Evolutionary conservation across 768 basidiomycete genomes (phyloP).

Genomic region (Tephrocybe sp.): DNA sequence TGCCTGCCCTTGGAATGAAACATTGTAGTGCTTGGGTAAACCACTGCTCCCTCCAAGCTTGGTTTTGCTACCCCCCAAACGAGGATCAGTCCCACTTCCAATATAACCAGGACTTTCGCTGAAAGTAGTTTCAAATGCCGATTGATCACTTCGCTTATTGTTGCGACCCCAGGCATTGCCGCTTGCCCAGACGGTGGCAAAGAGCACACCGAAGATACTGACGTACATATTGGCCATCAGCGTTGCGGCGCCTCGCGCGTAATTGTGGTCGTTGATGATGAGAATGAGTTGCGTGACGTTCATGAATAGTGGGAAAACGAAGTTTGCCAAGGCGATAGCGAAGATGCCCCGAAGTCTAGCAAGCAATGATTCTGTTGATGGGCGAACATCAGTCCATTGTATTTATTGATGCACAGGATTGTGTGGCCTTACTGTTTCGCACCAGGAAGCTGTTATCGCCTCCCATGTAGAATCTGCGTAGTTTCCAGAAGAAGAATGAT

Average conservation of each 20-base stretch:
- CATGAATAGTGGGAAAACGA: conserved; percentile 36
- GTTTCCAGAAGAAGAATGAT: conserved; percentile 24
- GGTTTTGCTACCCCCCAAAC: background rate
- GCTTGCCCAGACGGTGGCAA: conserved; percentile 33
- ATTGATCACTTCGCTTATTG: conserved; percentile 4
- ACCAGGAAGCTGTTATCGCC: conserved; percentile 3
- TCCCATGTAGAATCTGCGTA: conserved; percentile 1
- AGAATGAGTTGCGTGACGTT: conserved; percentile 31
- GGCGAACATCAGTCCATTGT: background rate
- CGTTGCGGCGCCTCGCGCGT: conserved; percentile 23
- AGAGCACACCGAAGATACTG: conserved; percentile 35
- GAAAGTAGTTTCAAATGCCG: conserved; percentile 4
- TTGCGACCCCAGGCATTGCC: conserved; percentile 15
- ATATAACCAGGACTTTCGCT: conserved; percentile 6
- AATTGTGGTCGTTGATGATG: conserved; percentile 20
- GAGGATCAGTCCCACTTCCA: background rate
- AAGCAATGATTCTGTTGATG: conserved; percentile 16
- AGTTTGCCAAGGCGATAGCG: conserved; percentile 34
- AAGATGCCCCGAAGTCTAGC: conserved; percentile 29
- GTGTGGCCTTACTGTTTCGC: background rate
- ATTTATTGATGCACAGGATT: background rate
- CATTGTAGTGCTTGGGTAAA: background rate
- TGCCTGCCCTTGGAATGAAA: background rate
- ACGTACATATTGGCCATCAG: conserved; percentile 26
- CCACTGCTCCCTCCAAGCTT: background rate